Evolutionary conservation across 257 asterid genomes (phyloP).

Genomic region (Solanum arcanum): DNA sequence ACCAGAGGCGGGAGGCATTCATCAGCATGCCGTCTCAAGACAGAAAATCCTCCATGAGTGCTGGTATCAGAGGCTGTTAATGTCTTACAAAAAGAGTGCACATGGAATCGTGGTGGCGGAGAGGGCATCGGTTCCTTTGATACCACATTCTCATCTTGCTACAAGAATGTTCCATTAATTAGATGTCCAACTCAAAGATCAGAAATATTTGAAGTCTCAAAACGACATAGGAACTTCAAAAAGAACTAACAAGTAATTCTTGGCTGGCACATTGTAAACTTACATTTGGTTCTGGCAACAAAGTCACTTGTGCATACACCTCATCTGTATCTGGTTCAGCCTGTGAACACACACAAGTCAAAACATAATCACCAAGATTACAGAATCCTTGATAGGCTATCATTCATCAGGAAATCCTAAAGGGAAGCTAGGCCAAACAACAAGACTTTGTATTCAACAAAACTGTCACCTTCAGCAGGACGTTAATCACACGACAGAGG

Average conservation of each 20-base stretch:
- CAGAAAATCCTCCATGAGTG: constrained; percentile 98
- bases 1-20: constrained; percentile 96
- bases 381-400: not conserved
- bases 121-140: constrained; percentile 54
- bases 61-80: constrained; percentile 97
- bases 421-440: not conserved
- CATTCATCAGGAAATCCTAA: not conserved
- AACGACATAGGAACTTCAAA: not conserved
- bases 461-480: constrained; percentile 52
- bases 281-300: constrained; percentile 74
- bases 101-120: constrained; percentile 54
- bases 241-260: not conserved
- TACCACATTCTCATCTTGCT: constrained; percentile 72
- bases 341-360: constrained; percentile 18
- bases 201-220: not conserved
- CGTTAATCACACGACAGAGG: constrained; percentile 80
- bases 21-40: constrained; percentile 91
- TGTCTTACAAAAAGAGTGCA: constrained; percentile 89
- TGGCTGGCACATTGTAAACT: constrained; percentile 4
- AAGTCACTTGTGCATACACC: constrained; percentile 81
- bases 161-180: not conserved
- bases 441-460: not conserved
- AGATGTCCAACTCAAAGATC: not conserved
- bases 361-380: not conserved
- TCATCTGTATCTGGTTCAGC: constrained; percentile 98